These are phyloP conservation scores for Pythium brachiatum DNA, from an alignment of 352 stramenopile genomes.

Conservation along the genomic window DNA sequence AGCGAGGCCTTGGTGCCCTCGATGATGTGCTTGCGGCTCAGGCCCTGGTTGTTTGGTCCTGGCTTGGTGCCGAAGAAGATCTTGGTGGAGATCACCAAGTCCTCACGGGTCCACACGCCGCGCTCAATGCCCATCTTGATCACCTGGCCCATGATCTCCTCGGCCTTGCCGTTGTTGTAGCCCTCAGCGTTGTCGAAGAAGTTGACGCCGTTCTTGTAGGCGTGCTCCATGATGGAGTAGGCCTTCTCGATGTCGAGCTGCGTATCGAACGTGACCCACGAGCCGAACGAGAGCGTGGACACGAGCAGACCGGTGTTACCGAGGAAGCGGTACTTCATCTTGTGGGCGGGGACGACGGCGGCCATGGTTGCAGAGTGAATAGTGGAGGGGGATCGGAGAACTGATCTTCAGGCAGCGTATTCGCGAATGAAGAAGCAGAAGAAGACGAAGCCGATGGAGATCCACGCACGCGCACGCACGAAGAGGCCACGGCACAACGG, in stretches of 20 bases:
- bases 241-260: constrained; percentile 53
- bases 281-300: constrained; percentile 51
- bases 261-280: constrained; percentile 48
- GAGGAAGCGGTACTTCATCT: constrained; percentile 67
- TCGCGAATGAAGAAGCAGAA: constrained; percentile 36
- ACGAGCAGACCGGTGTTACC: constrained; percentile 52
- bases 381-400: constrained; percentile 16
- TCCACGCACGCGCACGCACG: background rate
- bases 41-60: constrained; percentile 35
- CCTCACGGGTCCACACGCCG: constrained; percentile 43
- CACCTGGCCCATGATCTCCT: constrained; percentile 57
- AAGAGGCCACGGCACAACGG: background rate
- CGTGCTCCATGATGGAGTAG: constrained; percentile 51
- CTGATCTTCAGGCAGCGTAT: constrained; percentile 33
- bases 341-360: constrained; percentile 20
- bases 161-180: constrained; percentile 44
- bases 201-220: constrained; percentile 64
- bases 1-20: constrained; percentile 58
- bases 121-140: constrained; percentile 50
- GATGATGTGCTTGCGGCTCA: constrained; percentile 57
- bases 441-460: constrained; percentile 1
- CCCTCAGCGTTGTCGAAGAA: constrained; percentile 67
- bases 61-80: constrained; percentile 54
- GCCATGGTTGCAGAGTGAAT: background rate
- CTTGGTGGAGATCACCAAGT: constrained; percentile 69